Evolutionary conservation across 352 stramenopile genomes (phyloP), one percentile per base, ranked within the genome.

Genomic region (Thalassiosira gravida): DNA sequence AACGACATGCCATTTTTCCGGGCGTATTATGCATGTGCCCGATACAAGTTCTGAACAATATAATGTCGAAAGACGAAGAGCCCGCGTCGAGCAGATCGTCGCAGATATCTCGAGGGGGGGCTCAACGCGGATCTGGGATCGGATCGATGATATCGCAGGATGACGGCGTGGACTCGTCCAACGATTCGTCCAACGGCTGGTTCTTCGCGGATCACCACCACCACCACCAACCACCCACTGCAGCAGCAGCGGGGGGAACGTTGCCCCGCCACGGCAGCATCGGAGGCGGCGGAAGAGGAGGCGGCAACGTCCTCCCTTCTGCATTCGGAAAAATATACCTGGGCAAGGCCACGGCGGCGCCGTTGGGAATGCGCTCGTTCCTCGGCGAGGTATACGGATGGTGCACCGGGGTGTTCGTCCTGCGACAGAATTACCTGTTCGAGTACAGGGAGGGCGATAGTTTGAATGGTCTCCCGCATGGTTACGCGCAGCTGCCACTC

Each of bases 351-450:
- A 80, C 83, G 13, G 78, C 90, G 9, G 77, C 82, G 37, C 79
- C 83, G 29, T 67, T 91, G 24, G 83, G 84, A 14, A 80, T 87
- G 44, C 64, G 67, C 39, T 82, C 82, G 6, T 85, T 85, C 57
- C 55, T 85, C 30, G 82, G 69, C 46, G 73, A 80, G 70, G 59
- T 80, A 3, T 80, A 88, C 70, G 69, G 77, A 47, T 93, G 85
- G 85, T 86, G 74, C 27, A 82, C 71, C 13, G 86, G 80, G 24
- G 24, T 75, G 9, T 80, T 93, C 32, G 67, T 90, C 13, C 62
- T 93, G 30, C 62, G 80, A 39, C 83, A 93, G 46, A 93, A 93
- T 69, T 91, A 91, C 75, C 68, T 93, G 7, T 80, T 93, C 27
- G 88, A 93, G 80, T 91, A 89, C 66, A 70, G 82, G 16, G 69